phyloP scores from a whole-genome alignment of 495 filamentous ascomycete species.

The Tuber umbilicatum region DNA sequence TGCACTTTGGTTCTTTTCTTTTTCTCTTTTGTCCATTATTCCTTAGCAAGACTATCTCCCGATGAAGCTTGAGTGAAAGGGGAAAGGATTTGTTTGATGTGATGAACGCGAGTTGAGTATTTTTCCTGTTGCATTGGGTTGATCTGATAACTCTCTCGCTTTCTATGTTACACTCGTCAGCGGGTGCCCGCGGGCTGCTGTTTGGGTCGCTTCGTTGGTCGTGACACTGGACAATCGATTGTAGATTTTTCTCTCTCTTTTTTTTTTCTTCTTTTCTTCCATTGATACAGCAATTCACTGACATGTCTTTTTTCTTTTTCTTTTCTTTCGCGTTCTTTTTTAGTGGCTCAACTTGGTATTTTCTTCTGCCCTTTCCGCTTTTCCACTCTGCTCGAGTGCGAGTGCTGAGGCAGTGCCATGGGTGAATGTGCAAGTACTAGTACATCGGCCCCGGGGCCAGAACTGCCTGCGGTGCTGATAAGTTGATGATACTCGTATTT shows the following conservation, averaged over 20 bases:
- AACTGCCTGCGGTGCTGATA: background rate
- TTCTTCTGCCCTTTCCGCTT: background rate
- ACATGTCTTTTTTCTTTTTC: background rate
- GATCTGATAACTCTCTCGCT: background rate
- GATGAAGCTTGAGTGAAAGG: background rate
- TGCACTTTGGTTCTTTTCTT: background rate
- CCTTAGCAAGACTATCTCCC: background rate
- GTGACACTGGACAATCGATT: background rate
- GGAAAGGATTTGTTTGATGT: background rate
- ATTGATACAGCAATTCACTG: background rate
- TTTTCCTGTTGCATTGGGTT: background rate
- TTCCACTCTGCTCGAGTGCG: background rate
- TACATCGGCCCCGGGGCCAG: background rate
- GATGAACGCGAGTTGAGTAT: background rate
- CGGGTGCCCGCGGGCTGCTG: background rate
- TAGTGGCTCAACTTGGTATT: background rate
- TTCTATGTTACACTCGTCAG: background rate
- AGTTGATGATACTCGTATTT: background rate
- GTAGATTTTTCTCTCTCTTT: constrained; percentile 1
- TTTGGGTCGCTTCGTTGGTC: background rate
- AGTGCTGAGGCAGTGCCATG: background rate
- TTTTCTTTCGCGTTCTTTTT: background rate
- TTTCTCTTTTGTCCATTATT: background rate
- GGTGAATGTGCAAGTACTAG: no score
- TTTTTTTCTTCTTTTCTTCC: background rate